Percentiles rank a stretch among this genome's conserved stretches.
These are phyloP conservation scores for Quercus phellos DNA, from an alignment of 331 rosid genomes.

Conservation along the genomic window DNA sequence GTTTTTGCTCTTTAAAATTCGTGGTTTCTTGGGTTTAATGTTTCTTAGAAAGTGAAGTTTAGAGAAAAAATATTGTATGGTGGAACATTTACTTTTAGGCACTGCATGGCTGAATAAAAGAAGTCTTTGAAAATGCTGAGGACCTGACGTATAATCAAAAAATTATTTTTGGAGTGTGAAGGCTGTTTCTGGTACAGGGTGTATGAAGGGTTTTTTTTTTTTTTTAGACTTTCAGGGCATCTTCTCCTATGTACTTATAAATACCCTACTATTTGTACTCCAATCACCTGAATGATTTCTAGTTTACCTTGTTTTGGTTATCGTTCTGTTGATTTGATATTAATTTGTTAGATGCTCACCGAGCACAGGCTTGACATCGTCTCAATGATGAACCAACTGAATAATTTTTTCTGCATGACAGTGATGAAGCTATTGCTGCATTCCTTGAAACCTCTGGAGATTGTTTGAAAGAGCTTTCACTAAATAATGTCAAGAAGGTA, in stretches of 20 bases:
- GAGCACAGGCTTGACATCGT: constrained; percentile 6
- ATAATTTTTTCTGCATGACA: constrained; percentile 21
- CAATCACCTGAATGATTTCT: not conserved
- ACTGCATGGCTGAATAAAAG: too few relatives aligned
- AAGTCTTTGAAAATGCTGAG: too few relatives aligned
- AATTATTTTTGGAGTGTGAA: too few relatives aligned
- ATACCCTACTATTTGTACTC: not conserved
- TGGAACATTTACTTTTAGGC: too few relatives aligned
- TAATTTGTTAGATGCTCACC: not conserved
- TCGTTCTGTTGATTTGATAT: not conserved
- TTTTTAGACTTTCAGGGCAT: too few relatives aligned
- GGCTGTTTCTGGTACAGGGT: too few relatives aligned
- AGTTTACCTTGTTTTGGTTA: not conserved
- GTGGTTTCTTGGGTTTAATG: too few relatives aligned
- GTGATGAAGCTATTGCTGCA: constrained; percentile 87
- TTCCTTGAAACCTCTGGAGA: constrained; percentile 57
- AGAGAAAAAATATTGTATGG: too few relatives aligned
- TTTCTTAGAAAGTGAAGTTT: too few relatives aligned
- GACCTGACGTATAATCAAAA: too few relatives aligned
- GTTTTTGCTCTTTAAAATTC: too few relatives aligned
- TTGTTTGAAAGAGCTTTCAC: constrained; percentile 58
- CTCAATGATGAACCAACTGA: constrained; percentile 8
- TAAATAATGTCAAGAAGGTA: constrained; percentile 69
- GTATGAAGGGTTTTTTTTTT: too few relatives aligned
- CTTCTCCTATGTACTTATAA: not conserved